Base-by-base conservation (phyloP, 331 rosid genomes). In the Rosa hybrid region DNA sequence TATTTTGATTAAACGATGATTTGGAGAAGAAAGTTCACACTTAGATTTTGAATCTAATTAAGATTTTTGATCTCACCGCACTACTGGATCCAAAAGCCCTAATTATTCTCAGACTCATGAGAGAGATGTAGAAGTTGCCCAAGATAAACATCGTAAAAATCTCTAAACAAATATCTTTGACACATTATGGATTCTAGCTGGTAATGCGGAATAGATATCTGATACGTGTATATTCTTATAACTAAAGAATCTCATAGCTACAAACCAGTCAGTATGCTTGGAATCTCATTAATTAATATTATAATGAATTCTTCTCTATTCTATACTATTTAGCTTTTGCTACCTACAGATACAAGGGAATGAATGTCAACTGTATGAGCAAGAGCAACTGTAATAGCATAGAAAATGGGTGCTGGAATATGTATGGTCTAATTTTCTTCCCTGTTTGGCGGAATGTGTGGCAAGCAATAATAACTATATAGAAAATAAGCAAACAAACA, bases 311-410 rank as follows among this genome's bases (percentile, higher is more conserved):
- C 20, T 6, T 64, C 70, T 6, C 45, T 4, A 30, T 30, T 64
- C 12, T 13, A 14, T 64, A 30, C 16, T 30, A 63, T 64, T 63
- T 14, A 16, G 70, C 38, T 64, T 64, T 7, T 64, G 69, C 67
- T 3, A 30, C 4, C 44, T 30, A 13, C 1, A 14, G 6, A 16
- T 30, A 11, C 38, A 27, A 18, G 41, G 70, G 45, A 64, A 64
- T 64, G 70, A 64, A 64, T 34, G 70, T 64, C 70, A 64, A 64
- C 70, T 63, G 2, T 64, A 21, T 14, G 44, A 27, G 69, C 44
- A 63, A 21, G 44, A 27, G 69, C 44, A 63, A 21, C 9, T 23
- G 14, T 23, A 2, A 10, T 21, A 34, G 14, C 38, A 23, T 60
- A 4, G 11, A 21, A 64, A 6, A 30, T 64, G 45, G 41, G 45